These are phyloP conservation scores for Neofusicoccum sp. DNA, from an alignment of 2,329 filamentous ascomycete genomes.

Conservation along the genomic window DNA sequence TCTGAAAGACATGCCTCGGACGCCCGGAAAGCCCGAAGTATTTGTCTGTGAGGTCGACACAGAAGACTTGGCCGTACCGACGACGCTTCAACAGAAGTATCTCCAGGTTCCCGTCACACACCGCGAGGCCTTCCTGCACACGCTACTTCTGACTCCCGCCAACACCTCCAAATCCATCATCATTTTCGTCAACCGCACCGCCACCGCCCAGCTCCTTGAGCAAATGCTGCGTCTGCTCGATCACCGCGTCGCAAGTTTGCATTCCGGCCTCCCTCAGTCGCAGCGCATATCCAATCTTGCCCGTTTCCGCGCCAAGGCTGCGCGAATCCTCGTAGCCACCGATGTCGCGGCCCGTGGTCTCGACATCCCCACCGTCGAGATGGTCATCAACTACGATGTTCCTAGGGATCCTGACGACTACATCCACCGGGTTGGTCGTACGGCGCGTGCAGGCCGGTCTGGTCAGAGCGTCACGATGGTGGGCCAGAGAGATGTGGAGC, in stretches of 20 bases:
- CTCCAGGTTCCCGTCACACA: conserved; percentile 88
- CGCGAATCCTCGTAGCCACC: conserved; percentile 88
- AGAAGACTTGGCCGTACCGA: conserved; percentile 70
- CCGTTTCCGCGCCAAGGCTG: conserved; percentile 86
- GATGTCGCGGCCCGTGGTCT: conserved; percentile 93
- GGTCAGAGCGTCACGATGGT: conserved; percentile 87
- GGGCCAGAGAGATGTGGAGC: conserved; percentile 87
- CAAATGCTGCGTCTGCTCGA: conserved; percentile 82
- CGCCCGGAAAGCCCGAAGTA: conserved; percentile 71
- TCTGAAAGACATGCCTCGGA: conserved; percentile 74
- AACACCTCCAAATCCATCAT: conserved; percentile 80
- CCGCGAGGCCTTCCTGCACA: conserved; percentile 92
- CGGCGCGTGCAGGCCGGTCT: conserved; percentile 82
- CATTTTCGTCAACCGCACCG: conserved; percentile 91
- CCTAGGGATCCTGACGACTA: conserved; percentile 97
- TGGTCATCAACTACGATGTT: conserved; percentile 95
- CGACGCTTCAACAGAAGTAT: conserved; percentile 81
- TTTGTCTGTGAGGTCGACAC: conserved; percentile 90
- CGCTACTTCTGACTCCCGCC: conserved; percentile 76
- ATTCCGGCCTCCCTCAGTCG: conserved; percentile 82
- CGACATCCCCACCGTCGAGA: conserved; percentile 87
- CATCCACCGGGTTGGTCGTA: conserved; percentile 94
- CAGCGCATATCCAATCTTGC: conserved; percentile 86
- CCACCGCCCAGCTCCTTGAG: conserved; percentile 85
- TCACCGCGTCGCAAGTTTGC: conserved; percentile 88